Percentiles rank a stretch among this genome's conserved stretches.
Evolutionary conservation across 1,139 yeast genomes (phyloP).

Genomic region (Lodderomyces elongisporus): DNA sequence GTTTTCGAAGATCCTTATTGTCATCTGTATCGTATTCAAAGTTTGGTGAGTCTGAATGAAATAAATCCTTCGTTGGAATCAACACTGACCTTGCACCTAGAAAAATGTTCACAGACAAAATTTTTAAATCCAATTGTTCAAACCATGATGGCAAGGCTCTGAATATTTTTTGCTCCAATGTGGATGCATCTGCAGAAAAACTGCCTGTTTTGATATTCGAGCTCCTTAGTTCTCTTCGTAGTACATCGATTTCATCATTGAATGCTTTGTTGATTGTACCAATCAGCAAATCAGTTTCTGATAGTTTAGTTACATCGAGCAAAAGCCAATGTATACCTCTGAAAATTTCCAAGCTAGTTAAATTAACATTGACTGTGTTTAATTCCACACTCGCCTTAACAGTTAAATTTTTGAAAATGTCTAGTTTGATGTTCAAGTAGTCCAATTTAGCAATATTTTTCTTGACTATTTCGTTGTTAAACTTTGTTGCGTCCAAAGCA

Average conservation of each 20-base stretch:
- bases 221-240: slow-evolving; percentile 5
- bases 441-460: slow-evolving; percentile 17
- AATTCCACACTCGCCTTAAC: slow-evolving; percentile 22
- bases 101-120: slow-evolving; percentile 28
- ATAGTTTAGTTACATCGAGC: slow-evolving; percentile 21
- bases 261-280: slow-evolving; percentile 29
- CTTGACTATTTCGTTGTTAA: slow-evolving; percentile 17
- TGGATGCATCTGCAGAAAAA: background rate
- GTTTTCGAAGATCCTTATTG: slow-evolving; percentile 34
- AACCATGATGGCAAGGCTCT: slow-evolving; percentile 46
- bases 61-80: slow-evolving; percentile 39
- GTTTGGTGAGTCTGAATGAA: slow-evolving; percentile 26
- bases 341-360: slow-evolving; percentile 28
- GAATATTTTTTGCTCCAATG: slow-evolving; percentile 25
- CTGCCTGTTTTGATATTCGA: slow-evolving; percentile 1
- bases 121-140: slow-evolving; percentile 27
- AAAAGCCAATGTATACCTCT: slow-evolving; percentile 30
- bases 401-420: slow-evolving; percentile 28
- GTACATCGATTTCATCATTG: slow-evolving; percentile 21
- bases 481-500: background rate
- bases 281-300: slow-evolving; percentile 23
- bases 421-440: slow-evolving; percentile 16
- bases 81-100: slow-evolving; percentile 61
- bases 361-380: slow-evolving; percentile 20
- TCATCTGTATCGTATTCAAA: slow-evolving; percentile 34